Base-by-base conservation (phyloP, 768 basidiomycete species). In the Mycena vulgaris region DNA sequence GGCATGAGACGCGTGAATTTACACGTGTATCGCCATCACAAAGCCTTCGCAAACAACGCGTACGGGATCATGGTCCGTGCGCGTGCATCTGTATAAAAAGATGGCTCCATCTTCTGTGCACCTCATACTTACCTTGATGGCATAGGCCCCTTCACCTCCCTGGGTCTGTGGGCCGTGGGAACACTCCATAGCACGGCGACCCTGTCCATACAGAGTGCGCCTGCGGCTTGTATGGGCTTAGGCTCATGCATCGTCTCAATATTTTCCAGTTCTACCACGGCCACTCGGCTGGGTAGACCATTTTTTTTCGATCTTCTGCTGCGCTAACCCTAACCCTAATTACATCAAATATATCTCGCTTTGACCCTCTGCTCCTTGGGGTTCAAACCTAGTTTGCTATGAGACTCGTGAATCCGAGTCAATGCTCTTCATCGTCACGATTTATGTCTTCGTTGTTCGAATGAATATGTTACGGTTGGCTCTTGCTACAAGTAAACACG, bases 221-320 rank as follows among this genome's bases (percentile, higher is more conserved):
- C 75, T 76, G 75, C 77, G 85, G 86, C 79, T 90, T 90, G 89
- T 90, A 86, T 91, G 88, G 80, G 88, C 88, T 88, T 87, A 84
- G 89, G 90, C 85, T 85, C 88, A 90, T 90, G 91, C 90, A 92
- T 86, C 86, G 89, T 91, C 90, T 86, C 75, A 91, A 92, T 92
- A 92, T 92, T 92, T 92, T 86, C 90, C 90, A 81, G 90, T 91
- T 87, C 88, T 83, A 83, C 86, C 86, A 84, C 75, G 85, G 88
- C 88, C 89, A 87, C 87, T 88, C 87, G 66, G 71, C 71, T 72
- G 63, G 71, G 71, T 64, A 49, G 71, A 63, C 71, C 71, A 33
- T 63, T 63, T 63, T 63, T n/a, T 63, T 63, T 63, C n/a, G n/a
- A n/a, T n/a, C n/a, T n/a, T 55, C 52, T n/a, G n/a, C n/a, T n/a